Conservation (phyloP, 495 filamentous ascomycete genomes). For the Hypoxylon cercidicola region DNA sequence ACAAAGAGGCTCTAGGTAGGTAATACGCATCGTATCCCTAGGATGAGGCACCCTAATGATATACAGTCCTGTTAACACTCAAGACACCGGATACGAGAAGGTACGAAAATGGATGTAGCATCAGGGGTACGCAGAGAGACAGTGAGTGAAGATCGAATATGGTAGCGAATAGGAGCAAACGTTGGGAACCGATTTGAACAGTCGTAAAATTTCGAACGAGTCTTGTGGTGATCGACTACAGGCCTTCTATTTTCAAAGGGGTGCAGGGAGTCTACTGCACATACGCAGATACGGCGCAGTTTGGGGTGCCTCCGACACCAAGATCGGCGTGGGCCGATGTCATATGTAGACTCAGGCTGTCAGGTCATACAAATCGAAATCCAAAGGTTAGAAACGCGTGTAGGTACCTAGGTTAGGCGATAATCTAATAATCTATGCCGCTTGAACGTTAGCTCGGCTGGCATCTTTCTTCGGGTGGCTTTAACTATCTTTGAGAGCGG, state of each 20-base stretch:
- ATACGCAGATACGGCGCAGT: slow-evolving; percentile 18
- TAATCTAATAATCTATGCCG: neutral
- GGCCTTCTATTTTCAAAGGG: slow-evolving; percentile 20
- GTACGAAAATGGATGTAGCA: slow-evolving; percentile 24
- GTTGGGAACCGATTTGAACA: slow-evolving; percentile 20
- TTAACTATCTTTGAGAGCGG: slow-evolving; percentile 6
- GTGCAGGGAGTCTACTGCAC: slow-evolving; percentile 25
- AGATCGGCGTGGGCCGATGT: slow-evolving; percentile 28
- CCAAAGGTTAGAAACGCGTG: neutral
- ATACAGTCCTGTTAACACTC: neutral
- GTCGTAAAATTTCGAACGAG: slow-evolving; percentile 20
- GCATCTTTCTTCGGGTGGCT: neutral
- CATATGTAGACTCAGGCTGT: slow-evolving; percentile 14
- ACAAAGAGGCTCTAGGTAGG: slow-evolving; percentile 10
- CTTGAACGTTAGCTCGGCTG: neutral
- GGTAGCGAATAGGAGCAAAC: slow-evolving; percentile 5
- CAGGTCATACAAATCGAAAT: neutral
- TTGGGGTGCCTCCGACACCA: slow-evolving; percentile 10
- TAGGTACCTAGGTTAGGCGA: neutral
- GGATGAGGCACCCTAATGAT: neutral
- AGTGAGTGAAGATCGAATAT: neutral
- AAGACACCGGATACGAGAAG: slow-evolving; percentile 17
- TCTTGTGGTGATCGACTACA: slow-evolving; percentile 35
- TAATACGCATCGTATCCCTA: neutral
- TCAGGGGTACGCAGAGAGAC: slow-evolving; percentile 28